Percentiles rank a stretch among this genome's conserved stretches.
Evolutionary conservation across 805 yeast species (phyloP).

Genomic region (Candida adriatica): DNA sequence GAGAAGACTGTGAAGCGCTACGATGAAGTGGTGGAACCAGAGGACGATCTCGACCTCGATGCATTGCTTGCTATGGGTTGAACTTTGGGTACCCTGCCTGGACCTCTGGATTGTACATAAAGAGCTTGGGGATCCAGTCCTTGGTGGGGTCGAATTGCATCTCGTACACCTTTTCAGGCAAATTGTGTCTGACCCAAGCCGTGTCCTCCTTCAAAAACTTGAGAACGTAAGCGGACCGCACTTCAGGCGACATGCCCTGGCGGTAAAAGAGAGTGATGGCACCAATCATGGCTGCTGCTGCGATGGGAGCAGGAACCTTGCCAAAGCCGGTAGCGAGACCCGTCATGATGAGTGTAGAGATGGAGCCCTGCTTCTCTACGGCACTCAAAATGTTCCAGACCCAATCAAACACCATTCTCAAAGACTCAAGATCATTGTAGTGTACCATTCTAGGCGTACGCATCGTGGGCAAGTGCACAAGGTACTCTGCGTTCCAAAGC

Average conservation of each 20-base stretch:
- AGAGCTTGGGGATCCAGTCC: slow-evolving; percentile 4
- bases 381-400: slow-evolving; percentile 29
- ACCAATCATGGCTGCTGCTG: slow-evolving; percentile 29
- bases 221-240: slow-evolving; percentile 4
- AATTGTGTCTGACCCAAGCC: not conserved
- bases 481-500: slow-evolving; percentile 22
- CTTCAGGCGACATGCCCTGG: slow-evolving; percentile 1
- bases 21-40: slow-evolving; percentile 2
- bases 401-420: slow-evolving; percentile 29
- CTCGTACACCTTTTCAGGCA: not conserved
- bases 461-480: slow-evolving; percentile 36
- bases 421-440: slow-evolving; percentile 6
- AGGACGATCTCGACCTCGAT: slow-evolving; percentile 9
- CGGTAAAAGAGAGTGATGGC: slow-evolving; percentile 25
- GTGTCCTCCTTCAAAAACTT: slow-evolving; percentile 10
- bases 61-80: slow-evolving; percentile 2
- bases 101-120: slow-evolving; percentile 3
- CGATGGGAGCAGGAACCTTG: slow-evolving; percentile 24
- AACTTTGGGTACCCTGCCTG: slow-evolving; percentile 1
- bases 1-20: slow-evolving; percentile 10
- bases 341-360: slow-evolving; percentile 24
- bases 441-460: slow-evolving; percentile 24
- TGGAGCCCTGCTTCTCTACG: slow-evolving; percentile 5
- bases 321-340: slow-evolving; percentile 38
- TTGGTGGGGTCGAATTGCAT: slow-evolving; percentile 3